Base-by-base conservation (phyloP, 306 rosid genomes). In the Fragaria ananassa region DNA sequence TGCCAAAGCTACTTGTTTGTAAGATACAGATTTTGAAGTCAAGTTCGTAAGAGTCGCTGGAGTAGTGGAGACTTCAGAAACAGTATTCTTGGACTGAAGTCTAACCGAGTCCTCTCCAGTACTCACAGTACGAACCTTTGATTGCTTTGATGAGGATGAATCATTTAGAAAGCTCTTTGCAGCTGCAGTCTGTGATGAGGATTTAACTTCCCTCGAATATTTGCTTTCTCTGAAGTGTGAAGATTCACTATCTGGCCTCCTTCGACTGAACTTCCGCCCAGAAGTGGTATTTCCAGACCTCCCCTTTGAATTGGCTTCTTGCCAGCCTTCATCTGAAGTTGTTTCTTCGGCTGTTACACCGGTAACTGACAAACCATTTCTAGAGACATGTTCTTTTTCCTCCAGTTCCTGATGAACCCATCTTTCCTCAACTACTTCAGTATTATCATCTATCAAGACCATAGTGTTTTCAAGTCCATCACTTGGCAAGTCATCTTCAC, bases 1-100 rank as follows among this genome's bases (percentile, higher is more conserved):
- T 70, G 98, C 96, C 82, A 88, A 69, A 74, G 97, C 98, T 54
- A 95, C 98, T 88, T 92, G 96, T 88, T 95, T 95, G 95, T 95
- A 95, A 51, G 98, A 90, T 79, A 92, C 53, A 80, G 93, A 88
- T 81, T 90, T 92, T 49, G 91, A 92, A 76, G 97, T 87, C 88
- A 92, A 80, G 60, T 93, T 65, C 74, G 88, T 79, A 72, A 84
- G 82, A 66, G 86, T 73, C 61, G 86, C 74, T 31, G 96, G 81
- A 70, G 80, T 45, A 50, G 92, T 70, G 15, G 82, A 68, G 75
- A 65, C 72, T 82, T 88, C 92, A 68, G 91, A 84, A 18, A 42
- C 63, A 23, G 82, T 60, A 72, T 79, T 67, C 88, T 83, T 90
- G 31, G 82, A 79, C 74, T 80, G 74, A 71, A 77, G 53, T 77